Conservation (phyloP, 768 basidiomycete genomes). For the Lactarius hengduanensis region DNA sequence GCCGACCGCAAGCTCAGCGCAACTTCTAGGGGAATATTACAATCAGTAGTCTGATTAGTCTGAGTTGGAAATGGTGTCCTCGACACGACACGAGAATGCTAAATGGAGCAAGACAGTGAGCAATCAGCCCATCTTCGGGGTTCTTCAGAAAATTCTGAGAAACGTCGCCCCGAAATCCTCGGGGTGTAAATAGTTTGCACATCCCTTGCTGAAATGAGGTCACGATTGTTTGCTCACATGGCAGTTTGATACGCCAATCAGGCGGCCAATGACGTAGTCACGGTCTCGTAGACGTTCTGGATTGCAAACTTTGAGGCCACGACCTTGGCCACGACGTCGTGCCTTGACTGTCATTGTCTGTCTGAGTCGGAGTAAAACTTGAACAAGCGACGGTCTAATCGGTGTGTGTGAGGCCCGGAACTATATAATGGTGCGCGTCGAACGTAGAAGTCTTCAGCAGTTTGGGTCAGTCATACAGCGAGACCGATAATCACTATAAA, state of each 20-base stretch:
- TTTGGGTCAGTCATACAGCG: neutral
- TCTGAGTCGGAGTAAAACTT: neutral
- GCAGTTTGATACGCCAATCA: neutral
- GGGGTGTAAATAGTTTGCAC: neutral
- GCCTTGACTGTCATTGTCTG: neutral
- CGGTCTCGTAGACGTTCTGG: neutral
- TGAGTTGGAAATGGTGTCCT: slow-evolving; percentile 13
- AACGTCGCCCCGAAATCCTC: neutral
- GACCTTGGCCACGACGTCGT: neutral
- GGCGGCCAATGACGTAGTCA: neutral
- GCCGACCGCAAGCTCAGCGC: slow-evolving; percentile 12
- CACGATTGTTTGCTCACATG: neutral
- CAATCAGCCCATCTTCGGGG: neutral
- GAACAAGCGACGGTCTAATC: neutral
- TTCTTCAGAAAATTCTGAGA: slow-evolving; percentile 1
- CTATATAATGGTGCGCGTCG: neutral
- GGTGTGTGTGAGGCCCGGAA: neutral
- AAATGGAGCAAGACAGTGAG: slow-evolving; percentile 1
- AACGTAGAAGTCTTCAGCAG: neutral
- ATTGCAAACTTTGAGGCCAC: neutral
- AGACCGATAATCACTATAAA: neutral
- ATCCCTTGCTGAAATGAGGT: neutral
- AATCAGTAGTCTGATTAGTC: slow-evolving; percentile 8
- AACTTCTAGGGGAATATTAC: neutral
- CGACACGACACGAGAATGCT: slow-evolving; percentile 4